Evolutionary conservation across 2,329 filamentous ascomycete species (phyloP).

Genomic region (Aspergillus sp.): DNA sequence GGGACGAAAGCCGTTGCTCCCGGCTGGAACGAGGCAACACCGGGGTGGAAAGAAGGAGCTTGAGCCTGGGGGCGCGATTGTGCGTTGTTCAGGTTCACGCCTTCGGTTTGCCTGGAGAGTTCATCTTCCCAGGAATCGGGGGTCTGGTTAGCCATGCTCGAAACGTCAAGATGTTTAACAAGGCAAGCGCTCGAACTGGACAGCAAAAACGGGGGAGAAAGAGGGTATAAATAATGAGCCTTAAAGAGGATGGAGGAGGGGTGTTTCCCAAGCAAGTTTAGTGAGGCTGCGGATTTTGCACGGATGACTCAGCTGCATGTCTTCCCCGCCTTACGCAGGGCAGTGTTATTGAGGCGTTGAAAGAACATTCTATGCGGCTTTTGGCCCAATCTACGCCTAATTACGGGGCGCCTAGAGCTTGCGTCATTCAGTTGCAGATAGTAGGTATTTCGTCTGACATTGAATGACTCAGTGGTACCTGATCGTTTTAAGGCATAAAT

Average conservation of each 20-base stretch:
- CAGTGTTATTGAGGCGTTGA: slow-evolving; percentile 15
- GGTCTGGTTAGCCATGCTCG: slow-evolving; percentile 69
- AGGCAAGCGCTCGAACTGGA: slow-evolving; percentile 23
- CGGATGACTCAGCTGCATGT: slow-evolving; percentile 28
- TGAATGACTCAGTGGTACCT: neutral
- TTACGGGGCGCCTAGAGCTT: neutral
- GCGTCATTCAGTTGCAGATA: neutral
- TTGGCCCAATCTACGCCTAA: slow-evolving; percentile 9
- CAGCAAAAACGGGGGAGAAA: slow-evolving; percentile 11
- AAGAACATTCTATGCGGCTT: slow-evolving; percentile 11
- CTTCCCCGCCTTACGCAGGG: slow-evolving; percentile 14
- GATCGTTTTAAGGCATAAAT: neutral
- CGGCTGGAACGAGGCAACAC: slow-evolving; percentile 63
- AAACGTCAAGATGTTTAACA: slow-evolving; percentile 19
- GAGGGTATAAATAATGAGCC: slow-evolving; percentile 12
- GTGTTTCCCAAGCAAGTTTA: slow-evolving; percentile 12
- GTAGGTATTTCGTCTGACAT: neutral
- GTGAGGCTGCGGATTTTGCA: slow-evolving; percentile 27
- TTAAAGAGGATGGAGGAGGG: slow-evolving; percentile 25
- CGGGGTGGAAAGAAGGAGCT: slow-evolving; percentile 62
- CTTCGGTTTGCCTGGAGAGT: slow-evolving; percentile 73
- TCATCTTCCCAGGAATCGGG: slow-evolving; percentile 96
- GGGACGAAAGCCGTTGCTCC: slow-evolving; percentile 72
- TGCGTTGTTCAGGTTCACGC: slow-evolving; percentile 71
- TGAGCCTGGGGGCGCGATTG: slow-evolving; percentile 49